Conservation (phyloP, 148 eudicot genomes). For the Rhododendron henanense region DNA sequence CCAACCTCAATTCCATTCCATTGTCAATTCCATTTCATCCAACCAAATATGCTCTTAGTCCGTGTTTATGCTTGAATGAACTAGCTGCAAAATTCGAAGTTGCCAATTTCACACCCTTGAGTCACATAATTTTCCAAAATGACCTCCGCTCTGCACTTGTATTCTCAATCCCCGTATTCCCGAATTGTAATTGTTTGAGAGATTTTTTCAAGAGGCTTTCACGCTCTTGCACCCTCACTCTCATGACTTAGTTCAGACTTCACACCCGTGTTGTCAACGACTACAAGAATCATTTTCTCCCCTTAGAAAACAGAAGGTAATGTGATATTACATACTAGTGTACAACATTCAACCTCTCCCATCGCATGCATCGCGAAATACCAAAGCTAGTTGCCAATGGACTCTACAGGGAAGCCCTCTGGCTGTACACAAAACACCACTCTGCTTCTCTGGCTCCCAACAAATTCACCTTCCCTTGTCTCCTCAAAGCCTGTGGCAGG, state of each 20-base stretch:
- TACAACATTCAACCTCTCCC: background rate
- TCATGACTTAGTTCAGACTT: background rate
- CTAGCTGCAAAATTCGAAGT: too few species aligned
- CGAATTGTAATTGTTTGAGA: too few species aligned
- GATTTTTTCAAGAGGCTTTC: background rate
- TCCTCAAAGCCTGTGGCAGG: conserved; percentile 63
- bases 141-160: accelerated
- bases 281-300: background rate
- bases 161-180: too few species aligned
- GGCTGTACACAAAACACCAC: conserved; percentile 39
- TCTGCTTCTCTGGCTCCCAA: conserved; percentile 34
- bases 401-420: conserved; percentile 39
- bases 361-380: conserved; percentile 13
- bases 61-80: too few species aligned
- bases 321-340: background rate
- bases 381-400: conserved; percentile 47
- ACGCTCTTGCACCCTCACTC: too few species aligned
- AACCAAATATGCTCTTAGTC: too few species aligned
- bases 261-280: background rate
- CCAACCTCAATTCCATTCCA: too few species aligned
- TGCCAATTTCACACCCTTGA: too few species aligned
- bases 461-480: conserved; percentile 54
- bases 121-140: too few species aligned
- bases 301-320: background rate
- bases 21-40: too few species aligned